Base-by-base conservation (phyloP, 106 monocot species). In the Dendrobium huoshanense region DNA sequence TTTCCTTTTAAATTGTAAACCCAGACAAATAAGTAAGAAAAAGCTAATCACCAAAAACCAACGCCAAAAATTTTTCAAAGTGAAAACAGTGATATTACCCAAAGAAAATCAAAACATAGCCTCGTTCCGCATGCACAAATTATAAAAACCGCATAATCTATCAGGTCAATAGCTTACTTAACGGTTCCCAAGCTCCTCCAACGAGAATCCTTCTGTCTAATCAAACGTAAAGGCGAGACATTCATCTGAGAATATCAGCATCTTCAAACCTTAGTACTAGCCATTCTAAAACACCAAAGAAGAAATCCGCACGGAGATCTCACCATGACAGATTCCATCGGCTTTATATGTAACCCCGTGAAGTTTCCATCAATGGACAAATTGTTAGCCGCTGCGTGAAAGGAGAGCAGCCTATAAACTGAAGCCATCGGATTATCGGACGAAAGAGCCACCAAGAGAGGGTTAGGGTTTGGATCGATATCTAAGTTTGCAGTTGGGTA, bases 341-440 rank as follows among this genome's bases (percentile, higher is more conserved):
- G 75, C 73, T 70, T 74, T 40, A 37, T 40, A 40, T 47, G n/a
- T 73, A 75, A 75, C 11, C 43, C 73, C n/a, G n/a, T 77, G 37
- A 56, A 67, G 29, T 43, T 20, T 7, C 22, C 19, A 75, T 72
- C 41, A 55, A 29, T 44, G 40, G 72, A 8, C 45, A 43, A 33
- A 15, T 70, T 19, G 7, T 68, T 8, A 24, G 10, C 6, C 20
- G 80, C n/a, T 20, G 73, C 22, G 9, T 49, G 31, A 74, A 73
- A 81, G 77, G 42, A 48, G 19, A 64, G 72, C 76, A 80, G 22
- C 61, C 85, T 83, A 47, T 78, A 80, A 22, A 82, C 43, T 61
- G 61, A 73, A 18, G 81, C 43, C 45, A 84, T 72, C 85, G 82
- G 81, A 78, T 20, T 37, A 84, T 72, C 82, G 82, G 81, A 78